Percentiles rank a stretch among this genome's conserved stretches.
These are phyloP conservation scores for Chlorencoelia australis DNA, from an alignment of 2,329 filamentous ascomycete genomes.

Conservation along the genomic window DNA sequence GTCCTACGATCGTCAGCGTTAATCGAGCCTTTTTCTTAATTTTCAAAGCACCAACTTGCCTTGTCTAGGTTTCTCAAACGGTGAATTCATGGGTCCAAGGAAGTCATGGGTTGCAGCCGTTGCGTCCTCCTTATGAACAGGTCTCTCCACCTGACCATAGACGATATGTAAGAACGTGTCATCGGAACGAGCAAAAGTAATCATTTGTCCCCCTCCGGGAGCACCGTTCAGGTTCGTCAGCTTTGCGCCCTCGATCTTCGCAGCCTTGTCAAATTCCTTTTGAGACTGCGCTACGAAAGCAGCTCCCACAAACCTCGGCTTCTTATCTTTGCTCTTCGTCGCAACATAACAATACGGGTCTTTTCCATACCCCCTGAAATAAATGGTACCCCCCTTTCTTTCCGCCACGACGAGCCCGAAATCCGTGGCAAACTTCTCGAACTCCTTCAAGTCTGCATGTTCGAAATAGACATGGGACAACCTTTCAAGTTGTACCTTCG, in stretches of 20 bases:
- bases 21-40: too few relatives aligned
- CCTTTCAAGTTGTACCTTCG: slow-evolving; percentile 24
- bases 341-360: slow-evolving; percentile 10
- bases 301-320: slow-evolving; percentile 6
- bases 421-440: slow-evolving; percentile 23
- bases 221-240: slow-evolving; percentile 38
- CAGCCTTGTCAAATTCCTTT: slow-evolving; percentile 9
- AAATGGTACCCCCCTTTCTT: slow-evolving; percentile 8
- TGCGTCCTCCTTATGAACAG: background rate
- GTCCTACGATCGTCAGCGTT: slow-evolving; percentile 15
- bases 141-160: slow-evolving; percentile 9
- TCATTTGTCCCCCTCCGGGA: slow-evolving; percentile 41
- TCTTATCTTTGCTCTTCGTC: slow-evolving; percentile 1
- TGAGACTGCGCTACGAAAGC: slow-evolving; percentile 6
- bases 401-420: slow-evolving; percentile 26
- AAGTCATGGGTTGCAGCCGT: slow-evolving; percentile 2
- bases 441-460: slow-evolving; percentile 23
- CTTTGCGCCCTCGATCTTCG: slow-evolving; percentile 33
- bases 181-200: slow-evolving; percentile 32
- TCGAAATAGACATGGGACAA: slow-evolving; percentile 26
- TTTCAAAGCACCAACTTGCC: slow-evolving; percentile 2
- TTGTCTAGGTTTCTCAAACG: slow-evolving; percentile 7
- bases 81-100: slow-evolving; percentile 4
- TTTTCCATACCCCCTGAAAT: slow-evolving; percentile 10
- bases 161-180: slow-evolving; percentile 26